A percentile compares a stretch with the other conserved stretches of the same genome.
These are phyloP conservation scores for Coelastrella sp. DNA, from an alignment of 139 green algal genomes.

Conservation along the genomic window DNA sequence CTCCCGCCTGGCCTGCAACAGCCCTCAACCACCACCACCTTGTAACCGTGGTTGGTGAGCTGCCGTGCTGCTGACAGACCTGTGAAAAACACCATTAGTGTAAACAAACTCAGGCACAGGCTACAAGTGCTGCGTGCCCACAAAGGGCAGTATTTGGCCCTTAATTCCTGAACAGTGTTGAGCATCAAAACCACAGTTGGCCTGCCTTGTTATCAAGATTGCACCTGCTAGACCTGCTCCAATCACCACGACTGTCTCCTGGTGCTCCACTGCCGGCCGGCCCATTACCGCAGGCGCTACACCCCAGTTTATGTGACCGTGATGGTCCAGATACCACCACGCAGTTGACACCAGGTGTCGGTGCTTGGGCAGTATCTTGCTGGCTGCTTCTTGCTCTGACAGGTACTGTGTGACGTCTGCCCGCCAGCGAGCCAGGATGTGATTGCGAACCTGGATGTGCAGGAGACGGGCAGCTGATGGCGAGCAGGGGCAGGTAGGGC, in stretches of 20 bases:
- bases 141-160: not conserved
- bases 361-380: slow-evolving; percentile 41
- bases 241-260: slow-evolving; percentile 85
- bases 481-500: no score
- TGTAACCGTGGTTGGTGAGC: slow-evolving; percentile 83
- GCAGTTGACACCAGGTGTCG: slow-evolving; percentile 43
- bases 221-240: slow-evolving; percentile 89
- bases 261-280: not conserved
- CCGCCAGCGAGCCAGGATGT: slow-evolving; percentile 68
- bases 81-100: slow-evolving; percentile 28
- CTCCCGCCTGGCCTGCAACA: slow-evolving; percentile 81
- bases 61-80: slow-evolving; percentile 90
- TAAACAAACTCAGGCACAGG: not conserved
- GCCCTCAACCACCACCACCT: slow-evolving; percentile 89
- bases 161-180: not conserved
- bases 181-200: not conserved
- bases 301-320: slow-evolving; percentile 95
- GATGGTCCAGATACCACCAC: slow-evolving; percentile 71
- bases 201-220: no score
- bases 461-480: not conserved
- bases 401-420: slow-evolving; percentile 65
- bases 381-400: slow-evolving; percentile 55
- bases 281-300: slow-evolving; percentile 58
- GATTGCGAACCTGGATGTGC: slow-evolving; percentile 77
- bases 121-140: not conserved